phyloP scores from a whole-genome alignment of 2,329 filamentous ascomycete species.

The Paracoccidioides brasiliensis region DNA sequence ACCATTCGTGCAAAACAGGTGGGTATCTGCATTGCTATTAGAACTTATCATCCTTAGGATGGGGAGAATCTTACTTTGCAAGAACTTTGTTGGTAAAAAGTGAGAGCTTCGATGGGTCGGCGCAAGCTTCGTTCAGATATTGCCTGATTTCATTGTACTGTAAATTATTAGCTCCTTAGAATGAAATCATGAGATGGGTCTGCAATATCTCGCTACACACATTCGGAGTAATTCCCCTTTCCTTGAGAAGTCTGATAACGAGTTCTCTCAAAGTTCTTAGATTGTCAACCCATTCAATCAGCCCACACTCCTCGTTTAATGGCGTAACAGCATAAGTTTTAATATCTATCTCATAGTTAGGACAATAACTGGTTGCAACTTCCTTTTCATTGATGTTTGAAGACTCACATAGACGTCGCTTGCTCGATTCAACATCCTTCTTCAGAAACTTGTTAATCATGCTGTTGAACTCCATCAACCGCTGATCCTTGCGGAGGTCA shows the following conservation, averaged over 20 bases:
- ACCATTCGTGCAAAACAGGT: constrained; percentile 83
- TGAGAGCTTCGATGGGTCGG: constrained; percentile 45
- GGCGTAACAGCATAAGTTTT: constrained; percentile 95
- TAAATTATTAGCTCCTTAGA: constrained; percentile 12
- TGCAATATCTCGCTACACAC: constrained; percentile 20
- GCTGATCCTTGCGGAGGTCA: constrained; percentile 91
- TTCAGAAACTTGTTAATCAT: constrained; percentile 96
- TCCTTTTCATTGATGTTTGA: neutral
- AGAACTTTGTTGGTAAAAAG: constrained; percentile 58
- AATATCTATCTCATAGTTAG: constrained; percentile 44
- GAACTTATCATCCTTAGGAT: neutral
- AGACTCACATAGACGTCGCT: constrained; percentile 58
- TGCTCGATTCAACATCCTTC: constrained; percentile 77
- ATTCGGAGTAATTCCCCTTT: constrained; percentile 51
- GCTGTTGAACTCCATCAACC: constrained; percentile 97
- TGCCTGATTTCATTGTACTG: constrained; percentile 55
- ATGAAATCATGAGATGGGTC: neutral
- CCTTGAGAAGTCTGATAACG: constrained; percentile 62
- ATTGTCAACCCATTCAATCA: constrained; percentile 97
- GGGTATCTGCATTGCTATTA: constrained; percentile 46
- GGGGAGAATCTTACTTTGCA: constrained; percentile 22
- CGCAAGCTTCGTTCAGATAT: constrained; percentile 53
- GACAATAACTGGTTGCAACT: neutral
- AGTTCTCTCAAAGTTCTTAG: constrained; percentile 91
- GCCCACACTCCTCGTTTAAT: constrained; percentile 90